These are phyloP conservation scores for Aspergillus hiratsukae DNA, from an alignment of 2,329 filamentous ascomycete genomes.

Conservation along the genomic window DNA sequence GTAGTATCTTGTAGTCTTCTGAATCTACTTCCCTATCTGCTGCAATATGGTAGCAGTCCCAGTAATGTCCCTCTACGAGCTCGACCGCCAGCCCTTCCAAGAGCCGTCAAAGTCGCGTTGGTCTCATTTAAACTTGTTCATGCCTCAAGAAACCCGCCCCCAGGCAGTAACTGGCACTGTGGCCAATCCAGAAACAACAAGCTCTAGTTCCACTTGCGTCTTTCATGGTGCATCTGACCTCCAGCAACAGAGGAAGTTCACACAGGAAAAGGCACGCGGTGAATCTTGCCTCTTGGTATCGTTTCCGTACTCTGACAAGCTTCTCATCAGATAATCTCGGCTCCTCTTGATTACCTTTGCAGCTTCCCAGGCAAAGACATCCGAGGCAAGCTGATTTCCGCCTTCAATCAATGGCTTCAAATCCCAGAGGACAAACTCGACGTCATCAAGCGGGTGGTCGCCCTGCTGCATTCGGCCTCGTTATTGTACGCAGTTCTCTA, in stretches of 20 bases:
- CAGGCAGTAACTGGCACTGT: background rate
- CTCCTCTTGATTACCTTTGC: background rate
- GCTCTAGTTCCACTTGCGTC: background rate
- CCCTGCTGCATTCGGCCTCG: slow-evolving; percentile 42
- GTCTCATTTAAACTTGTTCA: background rate
- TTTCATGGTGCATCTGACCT: background rate
- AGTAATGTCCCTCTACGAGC: background rate
- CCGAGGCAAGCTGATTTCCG: slow-evolving; percentile 39
- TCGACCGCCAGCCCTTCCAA: background rate
- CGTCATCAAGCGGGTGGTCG: slow-evolving; percentile 39
- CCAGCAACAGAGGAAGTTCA: background rate
- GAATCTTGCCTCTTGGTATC: background rate
- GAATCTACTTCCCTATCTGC: background rate
- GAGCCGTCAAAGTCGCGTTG: background rate
- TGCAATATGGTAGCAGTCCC: background rate
- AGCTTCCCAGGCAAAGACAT: slow-evolving; percentile 39
- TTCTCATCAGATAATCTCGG: background rate
- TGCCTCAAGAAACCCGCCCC: background rate
- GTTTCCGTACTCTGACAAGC: background rate
- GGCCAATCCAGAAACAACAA: background rate
- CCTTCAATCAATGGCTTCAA: slow-evolving; percentile 42
- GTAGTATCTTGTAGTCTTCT: background rate
- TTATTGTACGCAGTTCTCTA: slow-evolving; percentile 28
- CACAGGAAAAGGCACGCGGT: background rate
- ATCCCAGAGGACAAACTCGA: slow-evolving; percentile 36